Conservation (phyloP, 805 yeast genomes). For the Starmerella scarabaei region DNA sequence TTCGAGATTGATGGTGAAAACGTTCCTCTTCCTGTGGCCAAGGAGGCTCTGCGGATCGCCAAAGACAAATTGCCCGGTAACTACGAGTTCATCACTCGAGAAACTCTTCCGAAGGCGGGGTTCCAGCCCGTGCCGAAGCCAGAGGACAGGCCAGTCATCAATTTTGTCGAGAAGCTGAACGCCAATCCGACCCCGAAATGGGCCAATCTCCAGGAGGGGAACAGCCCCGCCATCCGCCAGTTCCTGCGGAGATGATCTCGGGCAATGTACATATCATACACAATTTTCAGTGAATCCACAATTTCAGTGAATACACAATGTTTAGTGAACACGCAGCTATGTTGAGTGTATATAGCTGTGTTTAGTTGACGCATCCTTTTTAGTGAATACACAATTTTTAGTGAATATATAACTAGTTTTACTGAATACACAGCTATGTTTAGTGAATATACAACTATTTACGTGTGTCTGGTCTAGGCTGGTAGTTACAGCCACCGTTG, state of each 20-base stretch:
- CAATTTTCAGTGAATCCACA: no score
- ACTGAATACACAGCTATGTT: no score
- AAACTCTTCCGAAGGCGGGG: conserved; percentile 57
- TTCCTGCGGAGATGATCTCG: conserved; percentile 48
- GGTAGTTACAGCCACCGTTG: no score
- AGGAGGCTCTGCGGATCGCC: conserved; percentile 79
- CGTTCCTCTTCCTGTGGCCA: conserved; percentile 78
- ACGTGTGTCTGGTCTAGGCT: no score
- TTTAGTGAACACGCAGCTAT: no score
- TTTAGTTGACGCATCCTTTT: no score
- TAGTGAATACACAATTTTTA: no score
- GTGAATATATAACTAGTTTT: no score
- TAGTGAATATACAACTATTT: no score
- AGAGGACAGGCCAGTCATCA: conserved; percentile 35
- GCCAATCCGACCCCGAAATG: conserved; percentile 50
- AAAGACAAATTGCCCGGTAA: conserved; percentile 85
- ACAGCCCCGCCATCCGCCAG: conserved; percentile 39
- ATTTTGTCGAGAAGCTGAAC: conserved; percentile 43
- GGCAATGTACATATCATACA: no score
- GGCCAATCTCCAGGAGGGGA: conserved; percentile 26
- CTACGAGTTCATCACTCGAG: conserved; percentile 64
- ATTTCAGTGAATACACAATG: no score
- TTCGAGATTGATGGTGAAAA: conserved; percentile 67
- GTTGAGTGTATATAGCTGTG: no score
- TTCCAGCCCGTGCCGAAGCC: conserved; percentile 37